A percentile compares a stretch with the other conserved stretches of the same genome.
Evolutionary conservation across 441 rosid species (phyloP).

Genomic region (Aleurites moluccanus): DNA sequence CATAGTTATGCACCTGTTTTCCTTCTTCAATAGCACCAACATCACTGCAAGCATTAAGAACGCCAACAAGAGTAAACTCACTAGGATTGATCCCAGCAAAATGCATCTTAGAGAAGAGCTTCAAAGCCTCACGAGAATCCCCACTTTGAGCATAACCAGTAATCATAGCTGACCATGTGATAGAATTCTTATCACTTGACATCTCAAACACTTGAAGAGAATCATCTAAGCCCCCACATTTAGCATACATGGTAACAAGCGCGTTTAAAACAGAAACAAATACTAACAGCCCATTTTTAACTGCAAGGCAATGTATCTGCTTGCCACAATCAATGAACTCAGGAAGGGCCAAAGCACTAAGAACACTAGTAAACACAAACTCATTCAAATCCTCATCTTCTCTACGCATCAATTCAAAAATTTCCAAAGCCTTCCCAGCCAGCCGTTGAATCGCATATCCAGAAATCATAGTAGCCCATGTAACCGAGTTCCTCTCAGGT

Average conservation of each 20-base stretch:
- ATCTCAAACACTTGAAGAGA: conserved; percentile 64
- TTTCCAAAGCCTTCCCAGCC: conserved; percentile 46
- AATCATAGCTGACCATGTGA: conserved; percentile 88
- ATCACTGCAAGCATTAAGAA: conserved; percentile 80
- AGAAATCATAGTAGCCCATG: conserved; percentile 87
- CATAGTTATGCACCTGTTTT: conserved; percentile 62
- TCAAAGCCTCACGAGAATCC: conserved; percentile 56
- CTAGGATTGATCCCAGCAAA: conserved; percentile 57
- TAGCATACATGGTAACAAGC: conserved; percentile 82
- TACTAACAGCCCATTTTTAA: conserved; percentile 53
- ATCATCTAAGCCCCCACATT: conserved; percentile 66
- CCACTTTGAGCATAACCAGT: conserved; percentile 85
- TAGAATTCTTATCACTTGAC: conserved; percentile 54
- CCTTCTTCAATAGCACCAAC: conserved; percentile 55
- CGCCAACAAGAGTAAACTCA: conserved; percentile 73
- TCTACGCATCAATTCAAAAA: conserved; percentile 53
- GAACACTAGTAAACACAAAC: conserved; percentile 65
- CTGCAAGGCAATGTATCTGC: conserved; percentile 62
- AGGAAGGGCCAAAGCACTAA: conserved; percentile 57
- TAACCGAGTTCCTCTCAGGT: conserved; percentile 66
- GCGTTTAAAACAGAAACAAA: conserved; percentile 70
- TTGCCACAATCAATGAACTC: conserved; percentile 48
- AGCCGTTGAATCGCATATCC: conserved; percentile 65
- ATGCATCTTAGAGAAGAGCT: conserved; percentile 67
- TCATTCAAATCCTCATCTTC: conserved; percentile 53